phyloP scores from a whole-genome alignment of 164 flowering plant genomes.

The Magnolia changhungtana region DNA sequence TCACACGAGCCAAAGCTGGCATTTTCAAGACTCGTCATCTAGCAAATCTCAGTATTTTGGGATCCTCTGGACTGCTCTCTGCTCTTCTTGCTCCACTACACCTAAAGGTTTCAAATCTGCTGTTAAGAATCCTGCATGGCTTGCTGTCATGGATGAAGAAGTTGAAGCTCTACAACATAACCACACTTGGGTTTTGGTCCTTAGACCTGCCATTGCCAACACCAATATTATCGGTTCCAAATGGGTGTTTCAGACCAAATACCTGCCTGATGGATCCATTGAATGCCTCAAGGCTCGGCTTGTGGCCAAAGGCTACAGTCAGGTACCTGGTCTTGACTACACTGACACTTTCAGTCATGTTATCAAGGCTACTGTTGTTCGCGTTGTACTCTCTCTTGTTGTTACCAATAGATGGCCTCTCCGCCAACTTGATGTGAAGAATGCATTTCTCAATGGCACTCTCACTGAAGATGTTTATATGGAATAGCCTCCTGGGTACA shows the following conservation, averaged over 20 bases:
- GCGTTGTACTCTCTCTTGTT: neutral
- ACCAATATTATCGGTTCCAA: slow-evolving; percentile 4
- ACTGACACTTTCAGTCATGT: neutral
- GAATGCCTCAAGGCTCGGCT: neutral
- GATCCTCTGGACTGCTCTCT: too few relatives aligned
- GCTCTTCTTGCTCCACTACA: too few relatives aligned
- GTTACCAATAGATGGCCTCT: too few relatives aligned
- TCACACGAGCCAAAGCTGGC: too few relatives aligned
- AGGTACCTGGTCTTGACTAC: neutral
- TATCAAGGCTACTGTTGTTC: neutral
- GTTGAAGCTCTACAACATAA: neutral
- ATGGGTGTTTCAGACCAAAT: slow-evolving; percentile 3
- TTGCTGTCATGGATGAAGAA: neutral
- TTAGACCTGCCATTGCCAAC: neutral
- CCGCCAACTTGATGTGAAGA: too few relatives aligned
- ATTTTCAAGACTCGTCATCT: too few relatives aligned
- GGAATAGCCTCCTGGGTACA: neutral
- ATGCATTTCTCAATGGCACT: too few relatives aligned
- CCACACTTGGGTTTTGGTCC: neutral
- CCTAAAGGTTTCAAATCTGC: too few relatives aligned
- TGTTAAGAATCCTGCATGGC: neutral
- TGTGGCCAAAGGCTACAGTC: neutral
- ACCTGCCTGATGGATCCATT: neutral
- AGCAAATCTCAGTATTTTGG: too few relatives aligned
- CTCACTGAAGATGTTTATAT: neutral